Percentiles rank a stretch among this genome's conserved stretches.
phyloP scores from a whole-genome alignment of 495 filamentous ascomycete species.

The Cercophora samala region DNA sequence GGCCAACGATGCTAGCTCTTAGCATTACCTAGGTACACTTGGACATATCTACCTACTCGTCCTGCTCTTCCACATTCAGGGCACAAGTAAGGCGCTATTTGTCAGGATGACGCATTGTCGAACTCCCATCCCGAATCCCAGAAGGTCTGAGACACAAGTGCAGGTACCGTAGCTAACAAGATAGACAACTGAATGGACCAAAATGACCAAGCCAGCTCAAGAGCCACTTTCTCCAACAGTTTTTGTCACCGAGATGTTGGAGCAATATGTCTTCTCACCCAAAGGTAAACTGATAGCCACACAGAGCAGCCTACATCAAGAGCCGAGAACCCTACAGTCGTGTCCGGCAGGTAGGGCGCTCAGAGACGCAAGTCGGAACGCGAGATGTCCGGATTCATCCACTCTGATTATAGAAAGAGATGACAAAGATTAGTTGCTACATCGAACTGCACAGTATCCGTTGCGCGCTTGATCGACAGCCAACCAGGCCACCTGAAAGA shows the following conservation, averaged over 20 bases:
- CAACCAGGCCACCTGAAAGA: background rate
- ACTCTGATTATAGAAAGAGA: background rate
- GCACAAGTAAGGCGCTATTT: background rate
- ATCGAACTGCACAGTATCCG: background rate
- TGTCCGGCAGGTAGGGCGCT: background rate
- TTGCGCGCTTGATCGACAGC: background rate
- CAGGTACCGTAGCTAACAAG: background rate
- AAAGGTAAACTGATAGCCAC: background rate
- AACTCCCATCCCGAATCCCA: background rate
- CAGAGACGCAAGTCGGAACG: background rate
- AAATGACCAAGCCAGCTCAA: background rate
- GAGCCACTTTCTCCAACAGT: background rate
- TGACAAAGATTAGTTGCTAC: background rate
- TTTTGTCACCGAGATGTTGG: background rate
- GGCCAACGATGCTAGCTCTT: background rate
- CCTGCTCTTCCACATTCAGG: background rate
- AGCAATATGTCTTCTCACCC: background rate
- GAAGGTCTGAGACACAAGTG: background rate
- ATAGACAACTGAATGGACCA: too few relatives aligned
- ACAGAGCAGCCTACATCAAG: background rate
- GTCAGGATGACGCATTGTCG: background rate
- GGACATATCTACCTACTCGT: background rate
- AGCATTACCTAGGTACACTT: too few relatives aligned
- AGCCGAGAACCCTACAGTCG: background rate
- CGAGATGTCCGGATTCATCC: background rate